A percentile compares a stretch with the other conserved stretches of the same genome.
These are phyloP conservation scores for Zasmidium cellare DNA, from an alignment of 2,329 filamentous ascomycete genomes.

Conservation along the genomic window DNA sequence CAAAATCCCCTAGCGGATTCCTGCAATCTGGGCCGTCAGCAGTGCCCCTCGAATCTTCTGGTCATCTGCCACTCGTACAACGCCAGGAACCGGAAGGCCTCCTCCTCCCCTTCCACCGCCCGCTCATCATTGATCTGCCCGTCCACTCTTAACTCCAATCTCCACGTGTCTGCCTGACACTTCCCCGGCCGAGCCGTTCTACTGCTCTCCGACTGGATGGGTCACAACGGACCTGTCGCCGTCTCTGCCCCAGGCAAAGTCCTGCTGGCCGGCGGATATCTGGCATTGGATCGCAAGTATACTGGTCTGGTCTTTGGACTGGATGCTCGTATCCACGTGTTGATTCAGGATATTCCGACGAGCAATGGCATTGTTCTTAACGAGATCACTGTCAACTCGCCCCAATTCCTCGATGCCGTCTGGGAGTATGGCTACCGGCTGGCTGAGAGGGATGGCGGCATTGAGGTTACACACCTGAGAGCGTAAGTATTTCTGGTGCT, in stretches of 20 bases:
- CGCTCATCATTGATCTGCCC: constrained; percentile 5
- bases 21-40: not conserved
- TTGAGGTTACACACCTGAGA: constrained; percentile 76
- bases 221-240: constrained; percentile 31
- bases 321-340: constrained; percentile 63
- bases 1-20: constrained; percentile 18
- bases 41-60: constrained; percentile 11
- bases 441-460: constrained; percentile 70
- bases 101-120: constrained; percentile 4
- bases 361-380: constrained; percentile 61
- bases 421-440: constrained; percentile 85
- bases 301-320: constrained; percentile 70
- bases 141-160: constrained; percentile 1
- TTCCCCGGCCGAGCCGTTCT: constrained; percentile 16
- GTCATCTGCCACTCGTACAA: constrained; percentile 10
- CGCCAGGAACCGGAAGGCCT: constrained; percentile 8
- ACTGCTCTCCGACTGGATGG: constrained; percentile 18
- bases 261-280: constrained; percentile 88
- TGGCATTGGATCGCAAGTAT: constrained; percentile 85
- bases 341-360: constrained; percentile 57
- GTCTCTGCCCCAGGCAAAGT: constrained; percentile 96
- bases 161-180: constrained; percentile 7
- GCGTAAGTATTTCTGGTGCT: constrained; percentile 60
- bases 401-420: constrained; percentile 82
- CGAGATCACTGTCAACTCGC: constrained; percentile 84